Evolutionary conservation across 805 yeast species (phyloP).

Genomic region (Yueomyces sp.): DNA sequence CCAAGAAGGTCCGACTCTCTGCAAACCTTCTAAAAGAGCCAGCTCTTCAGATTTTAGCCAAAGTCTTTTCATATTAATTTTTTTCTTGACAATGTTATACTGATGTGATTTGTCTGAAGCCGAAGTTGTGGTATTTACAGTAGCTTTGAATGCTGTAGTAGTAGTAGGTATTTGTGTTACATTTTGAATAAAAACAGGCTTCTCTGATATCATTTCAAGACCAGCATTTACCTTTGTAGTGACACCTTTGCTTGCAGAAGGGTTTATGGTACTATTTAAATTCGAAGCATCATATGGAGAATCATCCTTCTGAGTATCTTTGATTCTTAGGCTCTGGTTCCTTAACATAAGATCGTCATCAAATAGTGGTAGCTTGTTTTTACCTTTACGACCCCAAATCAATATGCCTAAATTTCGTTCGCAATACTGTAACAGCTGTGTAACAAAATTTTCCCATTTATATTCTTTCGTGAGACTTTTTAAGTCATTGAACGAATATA

Average conservation of each 20-base stretch:
- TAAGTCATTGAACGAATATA: constrained; percentile 34
- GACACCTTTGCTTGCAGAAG: too few species aligned
- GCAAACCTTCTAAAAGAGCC: constrained; percentile 69
- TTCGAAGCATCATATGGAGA: too few species aligned
- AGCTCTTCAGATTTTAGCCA: constrained; percentile 88
- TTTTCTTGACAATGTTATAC: constrained; percentile 4
- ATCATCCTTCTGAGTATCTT: too few species aligned
- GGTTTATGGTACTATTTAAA: too few species aligned
- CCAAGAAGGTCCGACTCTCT: constrained; percentile 85
- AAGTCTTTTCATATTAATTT: constrained; percentile 19
- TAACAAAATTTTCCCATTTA: constrained; percentile 76
- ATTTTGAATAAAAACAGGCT: too few species aligned
- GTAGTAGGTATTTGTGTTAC: neutral
- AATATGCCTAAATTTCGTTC: constrained; percentile 59
- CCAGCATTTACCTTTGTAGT: too few species aligned
- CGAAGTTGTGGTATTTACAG: constrained; percentile 16
- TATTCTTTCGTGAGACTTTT: constrained; percentile 54
- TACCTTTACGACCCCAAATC: constrained; percentile 51
- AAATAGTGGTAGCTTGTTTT: constrained; percentile 17
- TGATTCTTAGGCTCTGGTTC: too few species aligned
- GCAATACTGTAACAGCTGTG: constrained; percentile 66
- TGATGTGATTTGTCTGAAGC: constrained; percentile 7
- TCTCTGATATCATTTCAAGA: too few species aligned
- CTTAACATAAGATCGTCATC: too few species aligned
- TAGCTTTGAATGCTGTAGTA: constrained; percentile 1